Evolutionary conservation across 495 filamentous ascomycete genomes (phyloP), one percentile per base, ranked within the genome.

Genomic region (Aspergillus bertholletiae): DNA sequence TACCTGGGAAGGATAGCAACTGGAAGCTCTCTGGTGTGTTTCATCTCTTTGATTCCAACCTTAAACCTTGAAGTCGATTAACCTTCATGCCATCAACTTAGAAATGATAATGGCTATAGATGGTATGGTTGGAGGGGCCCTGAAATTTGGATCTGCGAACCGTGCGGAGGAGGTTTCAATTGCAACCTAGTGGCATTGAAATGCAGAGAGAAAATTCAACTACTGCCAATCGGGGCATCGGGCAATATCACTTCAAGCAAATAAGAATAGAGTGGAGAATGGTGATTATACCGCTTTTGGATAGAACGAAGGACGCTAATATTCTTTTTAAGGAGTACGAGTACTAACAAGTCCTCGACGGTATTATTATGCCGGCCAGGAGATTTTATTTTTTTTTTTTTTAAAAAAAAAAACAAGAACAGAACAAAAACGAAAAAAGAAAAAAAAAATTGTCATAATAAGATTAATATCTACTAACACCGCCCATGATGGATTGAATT

Each of bases 121-220:
- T 50, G 5, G 28, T 23, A 48, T 8, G 27, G n/a, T n/a, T n/a
- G n/a, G n/a, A 3, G 24, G 13, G 11, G 20, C 28, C 22, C 24
- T 57, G 54, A 63, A 61, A 66, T 63, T 63, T 63, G 57, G 63
- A 66, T 63, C 60, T 66, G 63, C 63, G 60, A 66, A 65, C 60
- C 32, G 51, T 60, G 60, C 49, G 59, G 59, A 57, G 59, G 63
- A 30, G 4, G 49, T 39, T 28, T 47, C 27, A n/a, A 53, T 57
- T 41, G 41, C 41, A 46, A 58, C 55, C 28, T 41, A 52, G 54
- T 59, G 57, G 61, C 41, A n/a, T n/a, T 56, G 56, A n/a, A 17
- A 34, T 49, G 44, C 46, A 51, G 49, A 49, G 50, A 53, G 13
- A 32, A 32, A n/a, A n/a, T n/a, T n/a, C n/a, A n/a, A 23, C 47